Evolutionary conservation across 805 yeast genomes (phyloP).

Genomic region (Kazachstania psychrophila): DNA sequence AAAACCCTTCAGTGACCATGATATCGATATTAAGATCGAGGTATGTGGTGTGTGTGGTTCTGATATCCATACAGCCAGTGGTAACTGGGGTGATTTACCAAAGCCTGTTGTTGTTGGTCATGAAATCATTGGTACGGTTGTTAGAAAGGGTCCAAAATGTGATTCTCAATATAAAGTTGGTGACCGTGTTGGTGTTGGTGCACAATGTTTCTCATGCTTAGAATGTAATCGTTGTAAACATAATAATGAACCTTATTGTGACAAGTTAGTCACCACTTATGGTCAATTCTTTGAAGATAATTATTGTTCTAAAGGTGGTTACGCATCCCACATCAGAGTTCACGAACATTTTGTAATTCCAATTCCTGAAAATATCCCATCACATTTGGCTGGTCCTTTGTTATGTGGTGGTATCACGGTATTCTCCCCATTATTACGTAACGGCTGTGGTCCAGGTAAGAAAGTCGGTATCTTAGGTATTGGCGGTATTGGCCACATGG

Average conservation of each 20-base stretch:
- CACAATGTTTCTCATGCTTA: slow-evolving; percentile 52
- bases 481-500: slow-evolving; percentile 53
- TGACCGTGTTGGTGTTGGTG: slow-evolving; percentile 76
- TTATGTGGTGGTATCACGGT: slow-evolving; percentile 74
- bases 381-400: slow-evolving; percentile 59
- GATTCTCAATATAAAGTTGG: slow-evolving; percentile 45
- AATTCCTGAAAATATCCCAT: slow-evolving; percentile 47
- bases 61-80: slow-evolving; percentile 31
- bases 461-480: slow-evolving; percentile 47
- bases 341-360: slow-evolving; percentile 55
- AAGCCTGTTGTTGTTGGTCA: slow-evolving; percentile 51
- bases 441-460: slow-evolving; percentile 41
- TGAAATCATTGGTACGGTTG: slow-evolving; percentile 54
- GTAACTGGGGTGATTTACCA: slow-evolving; percentile 17
- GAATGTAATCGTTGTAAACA: slow-evolving; percentile 50
- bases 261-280: slow-evolving; percentile 42
- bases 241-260: slow-evolving; percentile 52
- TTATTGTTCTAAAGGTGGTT: slow-evolving; percentile 52
- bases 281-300: slow-evolving; percentile 36
- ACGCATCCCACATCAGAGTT: slow-evolving; percentile 54
- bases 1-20: slow-evolving; percentile 36
- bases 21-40: slow-evolving; percentile 49
- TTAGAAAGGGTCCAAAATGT: slow-evolving; percentile 51
- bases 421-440: slow-evolving; percentile 54
- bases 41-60: slow-evolving; percentile 64